These are phyloP conservation scores for Sequoia sempervirens DNA, from an alignment of 75 land plant genomes.

Conservation along the genomic window DNA sequence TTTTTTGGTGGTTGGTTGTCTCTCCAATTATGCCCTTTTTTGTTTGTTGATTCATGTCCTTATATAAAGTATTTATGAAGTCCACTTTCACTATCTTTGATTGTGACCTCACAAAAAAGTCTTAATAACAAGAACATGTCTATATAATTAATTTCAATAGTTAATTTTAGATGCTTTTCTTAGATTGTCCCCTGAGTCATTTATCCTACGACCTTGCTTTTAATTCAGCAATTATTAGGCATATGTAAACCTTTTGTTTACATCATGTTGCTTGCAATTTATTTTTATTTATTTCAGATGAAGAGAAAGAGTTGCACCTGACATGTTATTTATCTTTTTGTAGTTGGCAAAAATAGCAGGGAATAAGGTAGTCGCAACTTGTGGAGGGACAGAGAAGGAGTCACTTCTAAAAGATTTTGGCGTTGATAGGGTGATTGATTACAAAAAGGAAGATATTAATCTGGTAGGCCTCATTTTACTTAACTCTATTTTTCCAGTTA, in stretches of 20 bases:
- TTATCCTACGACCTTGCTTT: not conserved
- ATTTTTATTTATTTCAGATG: not conserved
- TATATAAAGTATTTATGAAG: too few relatives aligned
- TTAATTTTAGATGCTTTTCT: not conserved
- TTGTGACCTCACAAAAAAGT: too few relatives aligned
- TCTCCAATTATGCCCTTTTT: too few relatives aligned
- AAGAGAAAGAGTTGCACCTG: not conserved
- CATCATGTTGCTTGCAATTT: not conserved
- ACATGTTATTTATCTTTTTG: not conserved
- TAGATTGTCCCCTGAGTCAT: not conserved
- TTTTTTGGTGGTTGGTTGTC: too few relatives aligned
- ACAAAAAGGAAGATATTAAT: conserved; percentile 76
- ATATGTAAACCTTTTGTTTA: not conserved
- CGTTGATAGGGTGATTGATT: conserved; percentile 95
- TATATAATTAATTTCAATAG: not conserved
- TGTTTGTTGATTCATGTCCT: too few relatives aligned
- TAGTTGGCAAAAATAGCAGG: conserved; percentile 98
- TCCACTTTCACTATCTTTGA: too few relatives aligned
- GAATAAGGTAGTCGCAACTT: conserved; percentile 91
- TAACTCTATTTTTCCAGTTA: not conserved
- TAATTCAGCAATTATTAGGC: not conserved
- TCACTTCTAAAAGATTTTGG: conserved; percentile 67
- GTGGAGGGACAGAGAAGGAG: conserved; percentile 93
- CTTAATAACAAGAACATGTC: not conserved
- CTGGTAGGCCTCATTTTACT: conserved; percentile 34